Evolutionary conservation across 2,329 filamentous ascomycete genomes (phyloP).

Genomic region (Leptographium procerum): DNA sequence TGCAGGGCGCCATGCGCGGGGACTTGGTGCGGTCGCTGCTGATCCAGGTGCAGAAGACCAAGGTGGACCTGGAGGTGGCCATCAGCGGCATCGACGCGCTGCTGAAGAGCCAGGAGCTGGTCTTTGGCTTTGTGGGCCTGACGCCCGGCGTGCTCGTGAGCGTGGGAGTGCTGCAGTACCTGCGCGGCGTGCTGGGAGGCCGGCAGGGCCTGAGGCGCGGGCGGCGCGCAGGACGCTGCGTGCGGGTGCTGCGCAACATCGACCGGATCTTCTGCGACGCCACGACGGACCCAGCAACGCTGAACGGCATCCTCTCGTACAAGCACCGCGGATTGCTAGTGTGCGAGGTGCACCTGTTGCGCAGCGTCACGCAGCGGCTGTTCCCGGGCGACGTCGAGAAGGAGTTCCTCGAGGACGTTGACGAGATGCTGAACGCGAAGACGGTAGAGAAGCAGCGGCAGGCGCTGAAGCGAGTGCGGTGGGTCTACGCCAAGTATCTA

Average conservation of each 20-base stretch:
- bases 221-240: slow-evolving; percentile 55
- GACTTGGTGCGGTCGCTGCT: slow-evolving; percentile 82
- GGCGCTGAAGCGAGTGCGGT: slow-evolving; percentile 73
- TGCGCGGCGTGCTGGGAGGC: slow-evolving; percentile 57
- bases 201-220: slow-evolving; percentile 56
- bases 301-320: slow-evolving; percentile 70
- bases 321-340: slow-evolving; percentile 86
- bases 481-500: slow-evolving; percentile 79
- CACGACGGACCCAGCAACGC: slow-evolving; percentile 38
- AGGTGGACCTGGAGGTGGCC: slow-evolving; percentile 93
- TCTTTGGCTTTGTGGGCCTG: slow-evolving; percentile 93
- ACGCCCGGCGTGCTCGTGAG: slow-evolving; percentile 88
- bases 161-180: slow-evolving; percentile 61
- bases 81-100: slow-evolving; percentile 92
- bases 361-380: slow-evolving; percentile 49
- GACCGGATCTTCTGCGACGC: slow-evolving; percentile 67
- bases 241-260: slow-evolving; percentile 76
- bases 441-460: slow-evolving; percentile 68
- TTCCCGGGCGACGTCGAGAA: slow-evolving; percentile 65
- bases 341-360: slow-evolving; percentile 78
- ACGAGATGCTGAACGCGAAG: slow-evolving; percentile 73
- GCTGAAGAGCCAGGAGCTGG: slow-evolving; percentile 88
- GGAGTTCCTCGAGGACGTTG: slow-evolving; percentile 81
- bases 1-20: slow-evolving; percentile 71
- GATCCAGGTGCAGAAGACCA: slow-evolving; percentile 97